These are phyloP conservation scores for Solanum paucissectum DNA, from an alignment of 257 asterid species.

Conservation along the genomic window DNA sequence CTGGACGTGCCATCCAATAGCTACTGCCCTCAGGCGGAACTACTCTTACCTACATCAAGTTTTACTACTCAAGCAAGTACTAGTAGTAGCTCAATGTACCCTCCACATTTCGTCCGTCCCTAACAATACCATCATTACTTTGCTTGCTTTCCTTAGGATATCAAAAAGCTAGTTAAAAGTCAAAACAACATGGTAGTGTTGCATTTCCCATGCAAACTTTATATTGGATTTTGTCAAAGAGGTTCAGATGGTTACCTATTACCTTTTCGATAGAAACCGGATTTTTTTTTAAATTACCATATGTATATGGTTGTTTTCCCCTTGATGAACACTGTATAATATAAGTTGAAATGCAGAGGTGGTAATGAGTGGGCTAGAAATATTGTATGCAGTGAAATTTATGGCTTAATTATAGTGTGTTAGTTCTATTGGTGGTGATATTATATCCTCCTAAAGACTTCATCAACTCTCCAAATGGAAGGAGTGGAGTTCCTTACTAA, in stretches of 20 bases:
- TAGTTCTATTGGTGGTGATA: not conserved
- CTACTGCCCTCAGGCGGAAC: conserved; percentile 72
- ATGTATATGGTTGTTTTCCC: not conserved
- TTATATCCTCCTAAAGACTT: not conserved
- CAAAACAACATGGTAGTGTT: not conserved
- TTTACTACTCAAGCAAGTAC: conserved; percentile 52
- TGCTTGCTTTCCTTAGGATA: not conserved
- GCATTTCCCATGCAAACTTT: not conserved
- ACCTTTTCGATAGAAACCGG: not conserved
- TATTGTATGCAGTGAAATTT: not conserved
- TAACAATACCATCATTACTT: not conserved
- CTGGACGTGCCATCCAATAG: conserved; percentile 57
- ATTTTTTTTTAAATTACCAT: not conserved
- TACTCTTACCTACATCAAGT: conserved; percentile 41
- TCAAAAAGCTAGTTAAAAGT: not conserved
- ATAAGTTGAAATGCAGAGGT: not conserved
- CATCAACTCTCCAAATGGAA: not conserved
- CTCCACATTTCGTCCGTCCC: conserved; percentile 27
- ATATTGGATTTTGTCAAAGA: not conserved
- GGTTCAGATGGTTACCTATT: not conserved
- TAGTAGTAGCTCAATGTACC: conserved; percentile 46
- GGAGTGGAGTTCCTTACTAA: not conserved
- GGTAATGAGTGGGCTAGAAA: not conserved
- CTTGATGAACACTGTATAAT: not conserved
- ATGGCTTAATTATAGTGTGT: not conserved